Percentiles rank a stretch among this genome's conserved stretches.
Conservation (phyloP, 2,329 filamentous ascomycete genomes). For the Nemania serpens region DNA sequence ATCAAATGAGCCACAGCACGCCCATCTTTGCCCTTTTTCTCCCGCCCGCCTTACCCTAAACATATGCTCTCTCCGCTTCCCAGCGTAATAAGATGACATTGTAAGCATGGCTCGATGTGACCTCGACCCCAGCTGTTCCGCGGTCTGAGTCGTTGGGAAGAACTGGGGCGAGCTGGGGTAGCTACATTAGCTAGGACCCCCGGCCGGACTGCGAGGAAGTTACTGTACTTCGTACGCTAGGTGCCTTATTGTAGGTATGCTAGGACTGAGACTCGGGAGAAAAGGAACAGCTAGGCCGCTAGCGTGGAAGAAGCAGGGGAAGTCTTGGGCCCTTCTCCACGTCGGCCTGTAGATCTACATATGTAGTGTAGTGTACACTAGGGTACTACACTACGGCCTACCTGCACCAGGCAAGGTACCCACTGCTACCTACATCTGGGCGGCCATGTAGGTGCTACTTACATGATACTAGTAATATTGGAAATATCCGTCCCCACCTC, state of each 20-base stretch:
- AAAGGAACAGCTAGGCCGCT: too few relatives aligned
- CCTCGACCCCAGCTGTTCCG: constrained; percentile 16
- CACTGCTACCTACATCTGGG: not conserved
- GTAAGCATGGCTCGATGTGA: constrained; percentile 24
- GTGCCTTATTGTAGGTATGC: too few relatives aligned
- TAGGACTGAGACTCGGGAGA: too few relatives aligned
- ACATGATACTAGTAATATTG: too few relatives aligned
- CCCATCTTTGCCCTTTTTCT: not conserved
- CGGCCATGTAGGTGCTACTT: too few relatives aligned
- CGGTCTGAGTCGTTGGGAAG: constrained; percentile 24
- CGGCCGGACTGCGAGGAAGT: not conserved
- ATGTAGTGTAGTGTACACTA: too few relatives aligned
- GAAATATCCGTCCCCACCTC: not conserved
- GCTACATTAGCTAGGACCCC: not conserved
- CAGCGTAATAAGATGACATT: constrained; percentile 17
- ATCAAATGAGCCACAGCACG: too few relatives aligned
- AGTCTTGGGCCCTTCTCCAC: too few relatives aligned
- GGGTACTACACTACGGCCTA: too few relatives aligned
- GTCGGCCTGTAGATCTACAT: not conserved
- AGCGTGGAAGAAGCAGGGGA: too few relatives aligned
- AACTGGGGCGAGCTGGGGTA: constrained; percentile 17
- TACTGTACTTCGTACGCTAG: not conserved
- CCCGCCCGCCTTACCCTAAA: constrained; percentile 11
- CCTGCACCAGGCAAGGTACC: not conserved
- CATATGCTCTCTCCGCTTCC: not conserved